A percentile compares a stretch with the other conserved stretches of the same genome.
Evolutionary conservation across 2,329 filamentous ascomycete species (phyloP).

Genomic region (Coleophoma eucalyptorum): DNA sequence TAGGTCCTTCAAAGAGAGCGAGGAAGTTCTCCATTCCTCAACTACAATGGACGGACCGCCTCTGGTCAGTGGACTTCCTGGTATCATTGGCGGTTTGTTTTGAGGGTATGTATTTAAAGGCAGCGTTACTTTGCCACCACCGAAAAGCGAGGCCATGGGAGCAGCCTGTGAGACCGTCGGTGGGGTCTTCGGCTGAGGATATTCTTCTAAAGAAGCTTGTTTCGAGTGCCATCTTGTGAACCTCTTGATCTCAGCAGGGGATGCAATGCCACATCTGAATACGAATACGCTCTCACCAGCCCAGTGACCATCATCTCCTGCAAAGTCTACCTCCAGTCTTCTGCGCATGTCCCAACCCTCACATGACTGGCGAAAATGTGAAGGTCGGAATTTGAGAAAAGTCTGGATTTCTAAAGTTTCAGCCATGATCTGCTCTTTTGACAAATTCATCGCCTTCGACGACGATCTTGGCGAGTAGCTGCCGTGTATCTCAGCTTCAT

Average conservation of each 20-base stretch:
- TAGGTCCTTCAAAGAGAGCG: conserved; percentile 57
- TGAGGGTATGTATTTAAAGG: conserved; percentile 16
- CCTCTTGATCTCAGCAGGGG: conserved; percentile 46
- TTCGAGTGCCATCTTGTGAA: conserved; percentile 48
- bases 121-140: conserved; percentile 19
- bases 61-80: conserved; percentile 15
- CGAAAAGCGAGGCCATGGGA: conserved; percentile 27
- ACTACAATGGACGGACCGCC: conserved; percentile 30
- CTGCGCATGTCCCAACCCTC: conserved; percentile 91
- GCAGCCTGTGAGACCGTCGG: conserved; percentile 14
- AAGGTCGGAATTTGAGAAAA: conserved; percentile 68
- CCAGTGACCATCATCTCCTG: conserved; percentile 69
- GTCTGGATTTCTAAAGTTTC: conserved; percentile 81
- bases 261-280: conserved; percentile 58
- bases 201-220: conserved; percentile 24
- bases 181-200: conserved; percentile 25
- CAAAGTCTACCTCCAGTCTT: conserved; percentile 83
- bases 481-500: conserved; percentile 62
- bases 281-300: conserved; percentile 76
- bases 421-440: conserved; percentile 63
- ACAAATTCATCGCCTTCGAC: conserved; percentile 67
- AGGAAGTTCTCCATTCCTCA: conserved; percentile 65
- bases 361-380: conserved; percentile 74
- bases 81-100: conserved; percentile 18
- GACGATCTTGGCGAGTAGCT: conserved; percentile 81